These are phyloP conservation scores for Lathyrus sativus DNA, from an alignment of 306 rosid species.

Conservation along the genomic window DNA sequence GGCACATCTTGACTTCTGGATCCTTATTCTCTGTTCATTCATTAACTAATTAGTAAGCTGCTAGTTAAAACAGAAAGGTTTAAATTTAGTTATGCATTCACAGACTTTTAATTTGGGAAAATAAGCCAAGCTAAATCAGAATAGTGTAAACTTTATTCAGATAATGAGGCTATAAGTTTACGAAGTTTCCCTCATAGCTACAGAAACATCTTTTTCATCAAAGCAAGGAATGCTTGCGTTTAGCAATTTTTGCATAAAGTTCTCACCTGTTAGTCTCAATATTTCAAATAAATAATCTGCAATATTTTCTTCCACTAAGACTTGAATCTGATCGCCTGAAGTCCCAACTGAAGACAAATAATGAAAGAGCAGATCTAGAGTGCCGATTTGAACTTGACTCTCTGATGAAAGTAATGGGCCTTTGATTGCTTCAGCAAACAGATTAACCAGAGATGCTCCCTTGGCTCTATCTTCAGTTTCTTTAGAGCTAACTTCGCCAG, in stretches of 20 bases:
- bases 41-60: conserved; percentile 41
- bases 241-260: conserved; percentile 25
- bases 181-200: conserved; percentile 7
- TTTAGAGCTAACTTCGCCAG: conserved; percentile 46
- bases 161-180: conserved; percentile 19
- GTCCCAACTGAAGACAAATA: conserved; percentile 67
- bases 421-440: conserved; percentile 89
- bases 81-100: conserved; percentile 29
- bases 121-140: conserved; percentile 25
- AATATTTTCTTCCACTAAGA: conserved; percentile 81
- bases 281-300: conserved; percentile 96
- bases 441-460: conserved; percentile 52
- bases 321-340: conserved; percentile 62
- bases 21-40: conserved; percentile 72
- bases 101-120: conserved; percentile 26
- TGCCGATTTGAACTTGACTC: conserved; percentile 73
- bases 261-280: conserved; percentile 85
- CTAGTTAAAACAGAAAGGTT: conserved; percentile 23
- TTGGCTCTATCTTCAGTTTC: conserved; percentile 48
- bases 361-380: conserved; percentile 67
- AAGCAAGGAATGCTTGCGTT: conserved; percentile 3
- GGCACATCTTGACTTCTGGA: conserved; percentile 72
- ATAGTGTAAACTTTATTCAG: conserved; percentile 15
- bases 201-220: conserved; percentile 19
- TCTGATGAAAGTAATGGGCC: conserved; percentile 87